Percentiles rank a stretch among this genome's conserved stretches.
Conservation (phyloP, 1,139 yeast genomes). For the Geotrichum bryndzae region DNA sequence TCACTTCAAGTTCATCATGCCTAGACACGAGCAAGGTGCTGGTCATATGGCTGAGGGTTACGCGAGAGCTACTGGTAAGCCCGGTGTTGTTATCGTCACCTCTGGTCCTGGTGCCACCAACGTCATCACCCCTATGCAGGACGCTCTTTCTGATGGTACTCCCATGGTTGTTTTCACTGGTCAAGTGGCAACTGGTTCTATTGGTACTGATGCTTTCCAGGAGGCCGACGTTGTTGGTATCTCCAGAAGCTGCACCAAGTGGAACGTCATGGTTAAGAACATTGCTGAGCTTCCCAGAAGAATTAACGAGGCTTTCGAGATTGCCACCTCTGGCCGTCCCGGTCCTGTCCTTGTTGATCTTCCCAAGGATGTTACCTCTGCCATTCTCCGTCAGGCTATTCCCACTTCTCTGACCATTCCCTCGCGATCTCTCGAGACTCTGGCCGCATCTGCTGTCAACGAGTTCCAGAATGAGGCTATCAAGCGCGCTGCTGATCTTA, state of each 20-base stretch:
- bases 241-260: conserved; percentile 93
- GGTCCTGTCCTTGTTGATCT: conserved; percentile 97
- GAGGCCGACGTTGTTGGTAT: conserved; percentile 98
- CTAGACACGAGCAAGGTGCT: conserved; percentile 98
- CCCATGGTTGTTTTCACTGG: conserved; percentile 98
- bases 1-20: conserved; percentile 81
- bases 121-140: conserved; percentile 95
- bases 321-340: conserved; percentile 93
- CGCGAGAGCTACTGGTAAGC: conserved; percentile 90
- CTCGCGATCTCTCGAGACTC: conserved; percentile 63
- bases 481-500: conserved; percentile 65
- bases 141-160: conserved; percentile 94
- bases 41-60: conserved; percentile 99
- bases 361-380: conserved; percentile 96
- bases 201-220: conserved; percentile 98
- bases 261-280: conserved; percentile 97
- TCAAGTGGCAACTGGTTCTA: conserved; percentile 91
- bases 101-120: conserved; percentile 99
- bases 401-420: conserved; percentile 85
- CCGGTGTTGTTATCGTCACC: conserved; percentile 97
- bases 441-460: conserved; percentile 65
- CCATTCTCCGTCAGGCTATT: conserved; percentile 76
- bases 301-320: conserved; percentile 95
- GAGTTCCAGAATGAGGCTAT: conserved; percentile 75
- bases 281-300: conserved; percentile 92